A percentile compares a stretch with the other conserved stretches of the same genome.
Evolutionary conservation across 441 rosid species (phyloP).

Genomic region (Erysimum pusillum): DNA sequence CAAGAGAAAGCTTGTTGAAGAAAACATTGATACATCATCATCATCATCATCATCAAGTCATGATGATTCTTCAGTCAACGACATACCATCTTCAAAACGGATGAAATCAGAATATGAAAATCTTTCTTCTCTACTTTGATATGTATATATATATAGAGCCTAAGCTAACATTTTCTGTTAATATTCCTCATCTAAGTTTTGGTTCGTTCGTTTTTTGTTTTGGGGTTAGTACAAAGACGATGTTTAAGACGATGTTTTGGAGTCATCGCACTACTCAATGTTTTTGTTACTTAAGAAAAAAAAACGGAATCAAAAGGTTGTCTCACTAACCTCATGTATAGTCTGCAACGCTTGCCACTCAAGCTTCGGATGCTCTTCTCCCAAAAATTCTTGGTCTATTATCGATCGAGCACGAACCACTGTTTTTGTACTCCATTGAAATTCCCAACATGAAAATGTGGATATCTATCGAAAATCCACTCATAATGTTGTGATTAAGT

Average conservation of each 20-base stretch:
- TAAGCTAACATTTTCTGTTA: conserved; percentile 35
- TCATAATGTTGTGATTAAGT: background rate
- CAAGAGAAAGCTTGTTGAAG: conserved; percentile 69
- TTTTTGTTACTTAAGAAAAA: background rate
- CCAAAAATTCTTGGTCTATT: background rate
- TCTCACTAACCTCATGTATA: background rate
- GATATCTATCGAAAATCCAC: no score
- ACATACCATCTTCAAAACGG: conserved; percentile 31
- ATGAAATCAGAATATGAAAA: conserved; percentile 33
- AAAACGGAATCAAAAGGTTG: background rate
- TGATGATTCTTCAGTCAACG: conserved; percentile 27
- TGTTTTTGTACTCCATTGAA: no score
- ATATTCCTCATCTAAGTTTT: conserved; percentile 31
- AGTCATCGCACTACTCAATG: conserved; percentile 5
- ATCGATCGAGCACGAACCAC: background rate
- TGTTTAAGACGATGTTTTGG: background rate
- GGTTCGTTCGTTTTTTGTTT: conserved; percentile 30
- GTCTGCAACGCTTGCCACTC: background rate
- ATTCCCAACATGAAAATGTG: no score
- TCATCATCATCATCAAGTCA: conserved; percentile 39
- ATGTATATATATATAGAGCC: background rate
- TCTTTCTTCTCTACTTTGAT: conserved; percentile 29
- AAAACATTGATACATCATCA: conserved; percentile 39
- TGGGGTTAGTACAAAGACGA: conserved; percentile 12
- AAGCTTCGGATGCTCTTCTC: background rate